Conservation (phyloP, 306 rosid species). For the Crotalaria pallida region DNA sequence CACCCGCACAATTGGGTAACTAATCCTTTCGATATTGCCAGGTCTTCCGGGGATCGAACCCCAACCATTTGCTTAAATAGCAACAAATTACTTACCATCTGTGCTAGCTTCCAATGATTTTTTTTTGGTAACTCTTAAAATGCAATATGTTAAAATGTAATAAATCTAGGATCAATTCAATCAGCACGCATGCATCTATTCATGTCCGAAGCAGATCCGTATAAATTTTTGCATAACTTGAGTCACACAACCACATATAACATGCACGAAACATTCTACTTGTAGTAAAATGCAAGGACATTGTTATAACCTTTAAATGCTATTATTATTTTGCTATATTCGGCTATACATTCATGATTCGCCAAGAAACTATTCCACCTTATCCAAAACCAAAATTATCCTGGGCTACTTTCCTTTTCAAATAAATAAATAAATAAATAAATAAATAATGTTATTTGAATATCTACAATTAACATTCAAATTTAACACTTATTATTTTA, state of each 20-base stretch:
- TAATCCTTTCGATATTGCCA: too few relatives aligned
- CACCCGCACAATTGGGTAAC: too few relatives aligned
- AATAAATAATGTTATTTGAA: too few relatives aligned
- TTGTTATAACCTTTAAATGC: background rate
- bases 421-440: too few relatives aligned
- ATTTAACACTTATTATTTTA: too few relatives aligned
- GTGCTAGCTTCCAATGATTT: too few relatives aligned
- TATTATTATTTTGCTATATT: background rate
- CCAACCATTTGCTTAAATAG: too few relatives aligned
- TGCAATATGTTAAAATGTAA: background rate
- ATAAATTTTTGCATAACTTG: background rate
- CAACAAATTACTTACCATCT: too few relatives aligned
- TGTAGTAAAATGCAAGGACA: slow-evolving; percentile 27
- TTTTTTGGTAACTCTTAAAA: too few relatives aligned
- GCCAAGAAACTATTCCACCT: background rate
- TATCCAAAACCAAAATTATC: slow-evolving; percentile 14
- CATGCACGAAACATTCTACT: background rate
- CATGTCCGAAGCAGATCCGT: background rate
- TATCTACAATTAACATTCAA: too few relatives aligned
- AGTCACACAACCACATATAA: background rate
- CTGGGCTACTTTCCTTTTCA: too few relatives aligned
- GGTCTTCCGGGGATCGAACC: too few relatives aligned
- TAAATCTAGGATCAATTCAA: background rate
- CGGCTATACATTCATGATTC: slow-evolving; percentile 4
- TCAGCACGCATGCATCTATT: slow-evolving; percentile 14